A percentile compares a stretch with the other conserved stretches of the same genome.
phyloP scores from a whole-genome alignment of 2,329 filamentous ascomycete species.

The Hymenoscyphus fructigenus region DNA sequence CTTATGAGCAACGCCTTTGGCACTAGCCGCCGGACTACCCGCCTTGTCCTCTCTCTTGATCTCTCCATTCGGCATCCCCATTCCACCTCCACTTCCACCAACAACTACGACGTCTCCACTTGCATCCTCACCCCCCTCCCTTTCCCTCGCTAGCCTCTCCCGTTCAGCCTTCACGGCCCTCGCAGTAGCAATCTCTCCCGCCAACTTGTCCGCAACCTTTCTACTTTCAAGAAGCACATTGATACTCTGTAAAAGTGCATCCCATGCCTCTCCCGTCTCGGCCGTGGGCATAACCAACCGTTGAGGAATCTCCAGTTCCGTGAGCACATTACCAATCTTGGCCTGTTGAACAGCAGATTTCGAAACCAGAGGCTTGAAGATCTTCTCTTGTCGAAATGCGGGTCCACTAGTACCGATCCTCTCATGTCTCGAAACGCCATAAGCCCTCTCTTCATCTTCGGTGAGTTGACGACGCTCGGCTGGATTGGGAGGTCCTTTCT shows the following conservation, averaged over 20 bases:
- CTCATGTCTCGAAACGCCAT: slow-evolving; percentile 83
- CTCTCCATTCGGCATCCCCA: slow-evolving; percentile 53
- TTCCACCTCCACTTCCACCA: slow-evolving; percentile 49
- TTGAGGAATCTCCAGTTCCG: slow-evolving; percentile 68
- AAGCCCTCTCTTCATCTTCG: slow-evolving; percentile 72
- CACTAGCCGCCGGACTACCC: slow-evolving; percentile 66
- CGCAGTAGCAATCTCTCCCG: slow-evolving; percentile 65
- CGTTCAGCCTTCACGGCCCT: slow-evolving; percentile 51
- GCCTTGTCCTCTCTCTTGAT: slow-evolving; percentile 39
- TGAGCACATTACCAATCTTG: slow-evolving; percentile 71
- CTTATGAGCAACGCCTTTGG: slow-evolving; percentile 66
- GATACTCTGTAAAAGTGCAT: slow-evolving; percentile 67
- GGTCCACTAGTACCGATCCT: slow-evolving; percentile 76
- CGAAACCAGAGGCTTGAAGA: slow-evolving; percentile 74
- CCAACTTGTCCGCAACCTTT: slow-evolving; percentile 74
- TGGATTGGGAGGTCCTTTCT: slow-evolving; percentile 36
- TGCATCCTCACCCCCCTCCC: neutral
- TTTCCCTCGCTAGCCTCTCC: slow-evolving; percentile 38
- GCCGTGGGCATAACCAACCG: slow-evolving; percentile 73
- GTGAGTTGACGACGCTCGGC: slow-evolving; percentile 69
- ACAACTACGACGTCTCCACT: neutral
- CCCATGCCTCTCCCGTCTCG: slow-evolving; percentile 69
- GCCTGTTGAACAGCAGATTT: slow-evolving; percentile 75
- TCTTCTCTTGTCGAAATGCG: slow-evolving; percentile 82
- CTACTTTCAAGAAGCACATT: slow-evolving; percentile 68